Base-by-base conservation (phyloP, 176 grass and related monocot genomes). In the Puccinellia tenuiflora region DNA sequence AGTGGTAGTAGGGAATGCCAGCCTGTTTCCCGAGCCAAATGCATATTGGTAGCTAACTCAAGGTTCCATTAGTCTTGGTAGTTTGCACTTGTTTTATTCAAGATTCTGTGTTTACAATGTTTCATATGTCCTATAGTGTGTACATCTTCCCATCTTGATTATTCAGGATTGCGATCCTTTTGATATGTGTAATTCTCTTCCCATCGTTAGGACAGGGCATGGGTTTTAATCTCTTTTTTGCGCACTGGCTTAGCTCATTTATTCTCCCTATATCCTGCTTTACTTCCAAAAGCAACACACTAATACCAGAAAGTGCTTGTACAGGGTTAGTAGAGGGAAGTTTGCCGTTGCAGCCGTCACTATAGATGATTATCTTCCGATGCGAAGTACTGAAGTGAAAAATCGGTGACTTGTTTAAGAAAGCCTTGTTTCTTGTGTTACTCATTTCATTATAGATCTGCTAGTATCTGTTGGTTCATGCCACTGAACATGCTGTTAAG, bases 351-450 rank as follows among this genome's bases (percentile, higher is more conserved):
- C 82, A 68, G 87, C 93, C 43, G 33, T 93, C 29, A 86, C 84
- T 74, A 76, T 89, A 28, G 83, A 90, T 86, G 79, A 95, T 75
- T 88, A 95, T 81, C 93, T 95, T 80, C 96, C 93, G 22, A 95
- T 98, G 96, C 89, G 87, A 65, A 98, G 96, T 73, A 82, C 85
- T 68, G 96, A 98, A 93, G 83, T 95, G 77, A 98, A 93, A 76
- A 94, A 95, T 83, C 71, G 89, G 93, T 91, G 84, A 77, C 46
- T 60, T 72, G 31, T 60, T 31, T 85, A 78, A 60, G 16, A 76
- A 84, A 54, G 39, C 42, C 52, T 37, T 52, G 1, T 37, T 87
- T n/a, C 22, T 33, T 86, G 22, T 86, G 56, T 78, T 33, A 43
- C 42, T 54, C 40, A 46, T 33, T 67, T 34, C 4, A 24, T 80